These are phyloP conservation scores for Ogataea hybrid DNA, from an alignment of 1,139 yeast genomes.

Conservation along the genomic window DNA sequence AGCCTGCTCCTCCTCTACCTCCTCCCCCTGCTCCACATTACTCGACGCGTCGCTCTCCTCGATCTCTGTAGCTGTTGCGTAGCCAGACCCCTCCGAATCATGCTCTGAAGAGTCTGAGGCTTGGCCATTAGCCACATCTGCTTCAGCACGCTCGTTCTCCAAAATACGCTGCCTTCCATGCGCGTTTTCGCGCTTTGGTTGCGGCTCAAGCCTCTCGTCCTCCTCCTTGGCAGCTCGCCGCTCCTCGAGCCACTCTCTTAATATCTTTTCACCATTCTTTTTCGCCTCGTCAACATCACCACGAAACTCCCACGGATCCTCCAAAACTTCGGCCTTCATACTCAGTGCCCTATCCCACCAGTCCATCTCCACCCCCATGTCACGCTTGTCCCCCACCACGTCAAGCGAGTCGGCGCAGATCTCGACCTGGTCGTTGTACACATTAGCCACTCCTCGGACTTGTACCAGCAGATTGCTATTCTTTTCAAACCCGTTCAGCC, in stretches of 20 bases:
- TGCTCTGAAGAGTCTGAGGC: background rate
- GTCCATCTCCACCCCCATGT: constrained; percentile 31
- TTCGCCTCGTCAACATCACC: constrained; percentile 3
- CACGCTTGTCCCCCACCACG: constrained; percentile 24
- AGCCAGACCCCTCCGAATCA: background rate
- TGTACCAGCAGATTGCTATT: constrained; percentile 19
- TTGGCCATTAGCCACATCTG: background rate
- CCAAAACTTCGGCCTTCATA: constrained; percentile 25
- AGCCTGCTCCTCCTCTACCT: too few species aligned
- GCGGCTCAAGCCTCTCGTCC: background rate
- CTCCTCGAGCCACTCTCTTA: background rate
- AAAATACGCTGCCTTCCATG: too few species aligned
- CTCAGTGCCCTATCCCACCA: constrained; percentile 38
- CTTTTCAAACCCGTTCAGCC: constrained; percentile 9
- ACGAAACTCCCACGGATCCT: constrained; percentile 30
- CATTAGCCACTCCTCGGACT: constrained; percentile 21
- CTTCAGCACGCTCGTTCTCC: background rate
- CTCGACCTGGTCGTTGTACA: constrained; percentile 24
- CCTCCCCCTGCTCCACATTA: too few species aligned
- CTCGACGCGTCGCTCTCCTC: constrained; percentile 2
- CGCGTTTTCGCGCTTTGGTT: too few species aligned
- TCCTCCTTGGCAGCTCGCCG: too few species aligned
- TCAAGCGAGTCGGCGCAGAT: constrained; percentile 30
- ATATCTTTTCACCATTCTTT: constrained; percentile 1
- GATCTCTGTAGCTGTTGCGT: constrained; percentile 5